Base-by-base conservation (phyloP, 2,329 filamentous ascomycete species). In the Exophiala calicioides region DNA sequence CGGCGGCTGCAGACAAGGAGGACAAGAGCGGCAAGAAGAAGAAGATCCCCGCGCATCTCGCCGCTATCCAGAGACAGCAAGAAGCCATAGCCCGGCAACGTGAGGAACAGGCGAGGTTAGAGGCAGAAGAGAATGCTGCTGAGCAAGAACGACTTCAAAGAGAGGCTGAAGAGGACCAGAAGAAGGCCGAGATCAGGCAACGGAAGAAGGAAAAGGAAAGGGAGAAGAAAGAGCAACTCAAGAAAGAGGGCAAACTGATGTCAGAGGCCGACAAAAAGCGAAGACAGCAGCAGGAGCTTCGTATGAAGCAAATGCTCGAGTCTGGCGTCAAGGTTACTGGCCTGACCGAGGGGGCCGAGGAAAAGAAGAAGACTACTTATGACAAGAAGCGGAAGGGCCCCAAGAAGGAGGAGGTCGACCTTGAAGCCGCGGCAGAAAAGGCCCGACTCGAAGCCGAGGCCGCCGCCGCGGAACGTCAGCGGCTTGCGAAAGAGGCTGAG, bases 11-110 rank as follows among this genome's bases (percentile, higher is more conserved):
- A 16, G 84, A 80, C 30, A 96, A 95, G 76, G 84, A 84, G 61
- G 97, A 96, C 80, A 98, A 97, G 74, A 60, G 61, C 20, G 84
- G 81, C 33, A 96, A 95, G 76, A 85, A 84, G 63, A 97, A 95
- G 81, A 98, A 97, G 75, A 60, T 97, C 13, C 86, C 87, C 30
- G 66, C 67, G 29, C 68, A 73, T 45, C 69, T 79, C 59, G 69
- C 69, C 26, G 73, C 74, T 47, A 62, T 76, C 26, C 73, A 75
- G 58, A 74, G 64, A 55, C 73, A 76, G 59, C 72, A 75, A 55
- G 73, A 75, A 58, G 60, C 61, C 35, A 60, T 74, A 18, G 64
- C 67, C 26, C 61, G 66, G 52, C 68, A 72, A 51, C 67, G 71
- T 59, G 73, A 75, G 57, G 72, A 75, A 50, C 63, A 70, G 41